A percentile compares a stretch with the other conserved stretches of the same genome.
Conservation (phyloP, 768 basidiomycete species). For the Podaxis sp. region DNA sequence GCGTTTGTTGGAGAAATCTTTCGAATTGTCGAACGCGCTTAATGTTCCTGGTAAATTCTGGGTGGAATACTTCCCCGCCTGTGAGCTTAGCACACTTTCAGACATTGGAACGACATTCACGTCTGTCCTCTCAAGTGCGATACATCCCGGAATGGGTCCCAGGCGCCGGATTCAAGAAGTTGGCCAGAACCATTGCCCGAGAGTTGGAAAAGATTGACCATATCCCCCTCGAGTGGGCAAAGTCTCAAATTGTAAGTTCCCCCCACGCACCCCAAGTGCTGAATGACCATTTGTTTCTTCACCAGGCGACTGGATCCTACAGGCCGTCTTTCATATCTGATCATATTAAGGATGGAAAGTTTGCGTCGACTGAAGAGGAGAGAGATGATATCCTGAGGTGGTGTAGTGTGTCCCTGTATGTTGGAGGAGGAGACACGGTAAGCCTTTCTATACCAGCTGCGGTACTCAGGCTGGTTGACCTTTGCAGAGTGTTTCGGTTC, state of each 20-base stretch:
- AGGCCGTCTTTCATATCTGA: slow-evolving; percentile 34
- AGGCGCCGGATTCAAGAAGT: slow-evolving; percentile 39
- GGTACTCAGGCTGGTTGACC: background rate
- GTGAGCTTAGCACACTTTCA: slow-evolving; percentile 24
- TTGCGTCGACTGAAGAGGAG: slow-evolving; percentile 22
- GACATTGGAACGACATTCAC: background rate
- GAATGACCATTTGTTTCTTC: background rate
- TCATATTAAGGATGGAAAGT: slow-evolving; percentile 27
- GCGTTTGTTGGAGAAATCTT: slow-evolving; percentile 29
- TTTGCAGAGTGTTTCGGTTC: slow-evolving; percentile 32
- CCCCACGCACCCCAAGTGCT: background rate
- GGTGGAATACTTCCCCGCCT: slow-evolving; percentile 39
- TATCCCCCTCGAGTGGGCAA: slow-evolving; percentile 32
- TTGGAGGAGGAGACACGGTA: slow-evolving; percentile 42
- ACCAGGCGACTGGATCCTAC: slow-evolving; percentile 24
- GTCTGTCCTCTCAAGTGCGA: slow-evolving; percentile 26
- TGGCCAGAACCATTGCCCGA: slow-evolving; percentile 20
- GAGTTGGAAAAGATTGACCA: slow-evolving; percentile 23
- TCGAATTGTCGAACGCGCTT: slow-evolving; percentile 24
- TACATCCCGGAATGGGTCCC: slow-evolving; percentile 44
- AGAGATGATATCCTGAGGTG: slow-evolving; percentile 30
- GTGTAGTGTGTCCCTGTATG: slow-evolving; percentile 29
- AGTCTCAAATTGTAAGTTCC: slow-evolving; percentile 28
- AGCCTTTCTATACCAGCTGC: slow-evolving; percentile 8
- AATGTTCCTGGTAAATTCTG: slow-evolving; percentile 34